These are phyloP conservation scores for Wickerhamiella hasegawae DNA, from an alignment of 805 yeast species.

Conservation along the genomic window DNA sequence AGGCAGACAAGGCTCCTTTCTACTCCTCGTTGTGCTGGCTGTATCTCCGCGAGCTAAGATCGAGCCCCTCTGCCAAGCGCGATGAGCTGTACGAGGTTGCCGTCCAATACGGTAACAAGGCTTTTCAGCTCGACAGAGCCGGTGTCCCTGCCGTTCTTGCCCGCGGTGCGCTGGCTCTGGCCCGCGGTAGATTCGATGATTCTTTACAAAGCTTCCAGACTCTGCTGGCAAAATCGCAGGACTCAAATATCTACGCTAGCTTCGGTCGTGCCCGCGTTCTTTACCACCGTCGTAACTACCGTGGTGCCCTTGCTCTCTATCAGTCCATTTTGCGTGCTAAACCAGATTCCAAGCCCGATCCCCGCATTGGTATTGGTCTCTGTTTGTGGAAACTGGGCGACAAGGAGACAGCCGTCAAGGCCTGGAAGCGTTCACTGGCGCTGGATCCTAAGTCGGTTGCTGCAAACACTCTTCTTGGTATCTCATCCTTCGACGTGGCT, in stretches of 20 bases:
- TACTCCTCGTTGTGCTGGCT: conserved; percentile 64
- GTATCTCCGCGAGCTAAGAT: conserved; percentile 21
- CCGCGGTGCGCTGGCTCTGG: conserved; percentile 46
- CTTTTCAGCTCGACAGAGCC: conserved; percentile 31
- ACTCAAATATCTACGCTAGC: conserved; percentile 56
- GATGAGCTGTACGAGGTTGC: conserved; percentile 24
- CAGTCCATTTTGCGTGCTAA: conserved; percentile 67
- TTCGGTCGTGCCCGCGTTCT: conserved; percentile 73
- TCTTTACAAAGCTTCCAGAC: conserved; percentile 57
- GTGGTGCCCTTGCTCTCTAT: conserved; percentile 60
- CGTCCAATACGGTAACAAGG: conserved; percentile 30
- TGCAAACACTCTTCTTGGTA: conserved; percentile 48
- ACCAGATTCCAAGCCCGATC: conserved; percentile 70
- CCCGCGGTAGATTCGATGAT: conserved; percentile 47
- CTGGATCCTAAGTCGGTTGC: conserved; percentile 37
- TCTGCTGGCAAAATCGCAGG: conserved; percentile 32
- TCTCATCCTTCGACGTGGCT: conserved; percentile 54
- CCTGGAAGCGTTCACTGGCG: conserved; percentile 72
- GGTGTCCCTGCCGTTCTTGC: conserved; percentile 41
- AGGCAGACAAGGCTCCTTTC: conserved; percentile 34
- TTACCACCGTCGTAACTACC: conserved; percentile 55
- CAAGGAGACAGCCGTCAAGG: conserved; percentile 51
- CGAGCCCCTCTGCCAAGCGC: conserved; percentile 15
- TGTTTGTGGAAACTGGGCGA: conserved; percentile 85
- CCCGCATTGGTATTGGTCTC: conserved; percentile 85